A percentile compares a stretch with the other conserved stretches of the same genome.
Conservation (phyloP, 495 filamentous ascomycete genomes). For the Parathielavia hyrcaniae region DNA sequence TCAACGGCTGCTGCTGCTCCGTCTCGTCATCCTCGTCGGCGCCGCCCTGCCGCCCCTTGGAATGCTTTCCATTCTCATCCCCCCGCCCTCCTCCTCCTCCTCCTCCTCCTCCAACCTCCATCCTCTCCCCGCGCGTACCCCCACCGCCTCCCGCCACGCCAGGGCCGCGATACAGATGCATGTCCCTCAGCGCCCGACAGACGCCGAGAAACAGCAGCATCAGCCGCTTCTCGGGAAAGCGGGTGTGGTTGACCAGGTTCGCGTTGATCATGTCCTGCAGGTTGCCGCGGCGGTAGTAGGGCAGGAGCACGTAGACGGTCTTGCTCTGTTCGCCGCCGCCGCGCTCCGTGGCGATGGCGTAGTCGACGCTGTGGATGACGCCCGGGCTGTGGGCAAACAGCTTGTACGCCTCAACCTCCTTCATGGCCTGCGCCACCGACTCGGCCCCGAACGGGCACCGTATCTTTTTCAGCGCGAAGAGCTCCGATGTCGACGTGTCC, state of each 20-base stretch:
- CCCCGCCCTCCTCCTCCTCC: slow-evolving; percentile 41
- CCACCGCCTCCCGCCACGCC: slow-evolving; percentile 24
- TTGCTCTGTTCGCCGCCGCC: slow-evolving; percentile 54
- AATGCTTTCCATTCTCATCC: slow-evolving; percentile 46
- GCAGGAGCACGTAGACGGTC: slow-evolving; percentile 92
- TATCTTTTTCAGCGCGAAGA: slow-evolving; percentile 97
- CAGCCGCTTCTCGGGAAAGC: slow-evolving; percentile 78
- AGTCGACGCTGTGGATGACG: slow-evolving; percentile 88
- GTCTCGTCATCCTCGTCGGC: slow-evolving; percentile 61
- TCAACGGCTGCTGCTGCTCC: slow-evolving; percentile 68
- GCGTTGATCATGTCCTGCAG: slow-evolving; percentile 98
- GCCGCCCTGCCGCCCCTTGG: slow-evolving; percentile 51
- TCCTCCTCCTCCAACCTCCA: slow-evolving; percentile 40
- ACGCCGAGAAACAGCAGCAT: slow-evolving; percentile 91
- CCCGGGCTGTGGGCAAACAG: slow-evolving; percentile 75
- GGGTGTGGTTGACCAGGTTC: slow-evolving; percentile 93
- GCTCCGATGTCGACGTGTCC: slow-evolving; percentile 68
- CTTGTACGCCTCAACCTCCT: slow-evolving; percentile 93
- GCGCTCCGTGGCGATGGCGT: slow-evolving; percentile 54
- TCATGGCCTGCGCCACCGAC: slow-evolving; percentile 86
- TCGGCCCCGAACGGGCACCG: slow-evolving; percentile 94
- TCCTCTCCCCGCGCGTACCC: slow-evolving; percentile 4
- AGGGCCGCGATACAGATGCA: slow-evolving; percentile 75
- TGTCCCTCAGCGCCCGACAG: slow-evolving; percentile 75
- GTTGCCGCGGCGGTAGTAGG: slow-evolving; percentile 91